These are phyloP conservation scores for Cystobasidiopsis lactophilus DNA, from an alignment of 768 basidiomycete species.

Conservation along the genomic window DNA sequence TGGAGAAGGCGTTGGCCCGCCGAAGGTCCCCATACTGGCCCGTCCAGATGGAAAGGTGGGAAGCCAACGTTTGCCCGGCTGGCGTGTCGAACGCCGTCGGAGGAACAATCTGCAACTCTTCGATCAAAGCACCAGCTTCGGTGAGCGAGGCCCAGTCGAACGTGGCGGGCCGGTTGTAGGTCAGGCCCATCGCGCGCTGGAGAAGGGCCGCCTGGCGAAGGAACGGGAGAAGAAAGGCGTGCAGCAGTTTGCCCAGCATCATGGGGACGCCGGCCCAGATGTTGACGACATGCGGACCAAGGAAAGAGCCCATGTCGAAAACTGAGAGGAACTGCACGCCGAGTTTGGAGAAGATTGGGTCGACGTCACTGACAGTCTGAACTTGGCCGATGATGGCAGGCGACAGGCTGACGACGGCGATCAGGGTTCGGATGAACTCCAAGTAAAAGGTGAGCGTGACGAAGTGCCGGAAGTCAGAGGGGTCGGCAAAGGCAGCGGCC, in stretches of 20 bases:
- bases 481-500: constrained; percentile 56
- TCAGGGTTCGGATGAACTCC: constrained; percentile 65
- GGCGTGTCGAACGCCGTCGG: background rate
- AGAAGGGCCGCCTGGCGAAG: constrained; percentile 69
- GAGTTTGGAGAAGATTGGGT: no score
- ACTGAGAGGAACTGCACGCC: no score
- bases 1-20: background rate
- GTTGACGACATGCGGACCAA: no score
- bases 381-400: constrained; percentile 49
- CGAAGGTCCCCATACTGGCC: background rate
- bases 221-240: constrained; percentile 75
- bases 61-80: no score
- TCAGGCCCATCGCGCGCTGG: constrained; percentile 48
- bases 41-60: no score
- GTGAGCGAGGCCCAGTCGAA: no score
- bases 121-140: constrained; percentile 37
- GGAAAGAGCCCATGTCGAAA: no score
- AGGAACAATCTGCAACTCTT: constrained; percentile 59
- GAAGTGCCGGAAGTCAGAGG: constrained; percentile 70
- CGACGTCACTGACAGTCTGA: background rate
- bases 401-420: constrained; percentile 58
- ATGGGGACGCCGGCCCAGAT: background rate
- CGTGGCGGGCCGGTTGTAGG: no score
- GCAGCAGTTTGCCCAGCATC: constrained; percentile 42
- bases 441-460: constrained; percentile 79